Conservation (phyloP, 192 early-diverging fungal species). For the Chytriomyces sp. region DNA sequence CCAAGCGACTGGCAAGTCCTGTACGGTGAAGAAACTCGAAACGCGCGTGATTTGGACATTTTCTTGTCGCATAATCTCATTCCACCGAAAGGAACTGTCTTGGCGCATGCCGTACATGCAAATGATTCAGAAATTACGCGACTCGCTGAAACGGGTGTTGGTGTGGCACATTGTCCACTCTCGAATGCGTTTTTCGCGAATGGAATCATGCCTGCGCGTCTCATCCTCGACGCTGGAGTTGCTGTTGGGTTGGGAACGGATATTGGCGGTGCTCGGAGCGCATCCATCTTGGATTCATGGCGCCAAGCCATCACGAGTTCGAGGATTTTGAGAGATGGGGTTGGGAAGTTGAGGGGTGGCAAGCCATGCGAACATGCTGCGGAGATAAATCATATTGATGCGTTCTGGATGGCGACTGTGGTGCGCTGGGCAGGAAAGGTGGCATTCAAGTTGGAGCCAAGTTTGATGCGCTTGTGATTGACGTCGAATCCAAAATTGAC, state of each 20-base stretch:
- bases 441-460: conserved; percentile 81
- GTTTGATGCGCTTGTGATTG: conserved; percentile 89
- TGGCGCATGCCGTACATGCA: conserved; percentile 94
- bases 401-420: conserved; percentile 86
- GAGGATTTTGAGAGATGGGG: conserved; percentile 22
- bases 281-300: conserved; percentile 73
- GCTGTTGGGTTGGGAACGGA: conserved; percentile 93
- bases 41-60: conserved; percentile 19
- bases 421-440: conserved; percentile 79
- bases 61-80: conserved; percentile 75
- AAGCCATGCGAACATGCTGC: conserved; percentile 48
- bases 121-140: conserved; percentile 68
- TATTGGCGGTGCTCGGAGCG: conserved; percentile 84
- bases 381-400: conserved; percentile 60
- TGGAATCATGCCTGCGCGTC: conserved; percentile 80
- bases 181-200: conserved; percentile 86
- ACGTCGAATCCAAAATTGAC: conserved; percentile 31
- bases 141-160: conserved; percentile 67
- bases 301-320: conserved; percentile 11
- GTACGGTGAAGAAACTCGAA: background rate
- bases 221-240: conserved; percentile 70
- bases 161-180: conserved; percentile 90
- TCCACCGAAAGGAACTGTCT: conserved; percentile 68
- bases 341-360: conserved; percentile 29
- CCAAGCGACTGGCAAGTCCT: conserved; percentile 57